Base-by-base conservation (phyloP, 768 basidiomycete genomes). In the Auricularia sp. region DNA sequence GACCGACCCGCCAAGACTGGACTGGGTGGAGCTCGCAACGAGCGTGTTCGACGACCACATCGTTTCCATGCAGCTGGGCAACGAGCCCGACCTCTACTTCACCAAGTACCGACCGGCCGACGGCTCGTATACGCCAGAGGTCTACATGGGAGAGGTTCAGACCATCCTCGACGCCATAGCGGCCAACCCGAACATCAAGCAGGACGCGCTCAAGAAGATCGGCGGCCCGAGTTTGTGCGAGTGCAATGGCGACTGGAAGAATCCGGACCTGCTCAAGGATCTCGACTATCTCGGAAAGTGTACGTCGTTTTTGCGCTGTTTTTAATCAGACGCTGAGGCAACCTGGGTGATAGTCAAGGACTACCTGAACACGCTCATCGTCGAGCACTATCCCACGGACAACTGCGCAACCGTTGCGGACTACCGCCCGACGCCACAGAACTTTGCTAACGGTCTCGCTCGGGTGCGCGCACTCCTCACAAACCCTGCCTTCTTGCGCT, bases 141-240 rank as follows among this genome's bases (percentile, higher is more conserved):
- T 83, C 67, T 90, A 85, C 69, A 75, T 76, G 3, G 66, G 71
- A 14, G 86, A 88, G 65, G 83, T 87, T 66, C 79, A 78, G 3
- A 64, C 67, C 2, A 73, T 88, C 36, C 74, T 81, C 8, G 68
- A 75, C 12, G 82, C 80, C 0, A 76, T 86, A 35, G 65, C 72
- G 21, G 70, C 72, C 12, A 77, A 81, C 65, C 58, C 73, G 18
- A 75, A 72, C 18, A 77, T 84, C 64, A 61, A 72, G 0, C 76
- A 76, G 29, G 75, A 42, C 39, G 7, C 39, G 39, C 39, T 75
- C 43, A 75, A 78, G 42, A 76, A 84, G 44, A 81, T 90, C 66
- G 77, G 88, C 64, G 87, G 83, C 0, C 88, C 87, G 0, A 86
- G 81, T 65, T 71, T 88, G n/a, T 83, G 84, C 33, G 56, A 59